These are phyloP conservation scores for Chlorophyllum brunneum DNA, from an alignment of 768 basidiomycete genomes.

Conservation along the genomic window DNA sequence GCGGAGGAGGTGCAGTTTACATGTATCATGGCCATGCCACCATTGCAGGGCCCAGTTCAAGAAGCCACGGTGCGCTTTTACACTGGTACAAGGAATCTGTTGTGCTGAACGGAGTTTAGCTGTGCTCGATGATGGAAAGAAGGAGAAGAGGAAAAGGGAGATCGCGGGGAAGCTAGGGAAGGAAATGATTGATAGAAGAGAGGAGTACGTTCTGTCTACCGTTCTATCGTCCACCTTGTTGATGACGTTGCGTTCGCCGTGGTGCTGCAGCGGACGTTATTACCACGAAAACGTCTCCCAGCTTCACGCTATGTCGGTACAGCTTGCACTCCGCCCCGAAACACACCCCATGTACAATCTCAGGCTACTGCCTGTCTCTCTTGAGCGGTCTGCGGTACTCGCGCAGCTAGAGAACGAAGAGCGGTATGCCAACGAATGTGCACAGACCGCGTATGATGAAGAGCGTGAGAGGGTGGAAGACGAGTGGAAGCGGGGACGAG, in stretches of 20 bases:
- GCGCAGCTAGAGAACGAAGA: slow-evolving; percentile 66
- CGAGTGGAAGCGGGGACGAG: slow-evolving; percentile 74
- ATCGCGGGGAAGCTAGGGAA: slow-evolving; percentile 66
- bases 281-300: slow-evolving; percentile 59
- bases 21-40: slow-evolving; percentile 35
- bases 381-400: slow-evolving; percentile 75
- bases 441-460: slow-evolving; percentile 70
- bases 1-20: slow-evolving; percentile 17
- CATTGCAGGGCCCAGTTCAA: slow-evolving; percentile 38
- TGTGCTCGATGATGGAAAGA: slow-evolving; percentile 41
- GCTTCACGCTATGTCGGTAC: slow-evolving; percentile 54
- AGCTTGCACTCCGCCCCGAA: slow-evolving; percentile 68
- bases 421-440: slow-evolving; percentile 60
- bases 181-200: slow-evolving; percentile 69
- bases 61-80: slow-evolving; percentile 35
- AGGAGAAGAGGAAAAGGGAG: slow-evolving; percentile 68
- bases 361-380: slow-evolving; percentile 65
- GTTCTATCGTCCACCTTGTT: slow-evolving; percentile 2
- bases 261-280: slow-evolving; percentile 55
- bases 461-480: slow-evolving; percentile 79
- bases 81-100: not conserved
- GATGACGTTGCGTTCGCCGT: slow-evolving; percentile 1
- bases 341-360: slow-evolving; percentile 62
- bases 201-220: slow-evolving; percentile 51
- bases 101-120: not conserved